A percentile compares a stretch with the other conserved stretches of the same genome.
These are phyloP conservation scores for Ilyonectria destructans DNA, from an alignment of 2,329 filamentous ascomycete species.

Conservation along the genomic window DNA sequence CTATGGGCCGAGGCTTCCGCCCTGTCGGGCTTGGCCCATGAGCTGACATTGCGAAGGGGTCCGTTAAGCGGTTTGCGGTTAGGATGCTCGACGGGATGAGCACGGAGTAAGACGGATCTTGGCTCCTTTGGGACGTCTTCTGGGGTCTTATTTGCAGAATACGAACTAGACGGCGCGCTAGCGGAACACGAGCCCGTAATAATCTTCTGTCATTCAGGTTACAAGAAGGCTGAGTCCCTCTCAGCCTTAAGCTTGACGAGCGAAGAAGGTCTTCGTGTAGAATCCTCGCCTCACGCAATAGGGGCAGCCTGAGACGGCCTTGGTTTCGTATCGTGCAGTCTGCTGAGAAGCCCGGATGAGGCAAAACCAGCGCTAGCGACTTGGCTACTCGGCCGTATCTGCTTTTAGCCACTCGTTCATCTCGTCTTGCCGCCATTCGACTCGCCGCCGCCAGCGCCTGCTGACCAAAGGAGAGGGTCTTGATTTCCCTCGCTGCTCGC, in stretches of 20 bases:
- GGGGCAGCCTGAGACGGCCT: not conserved
- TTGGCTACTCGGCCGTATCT: conserved; percentile 3
- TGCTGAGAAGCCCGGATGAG: not conserved
- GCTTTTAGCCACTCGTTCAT: conserved; percentile 6
- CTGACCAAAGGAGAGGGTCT: not conserved
- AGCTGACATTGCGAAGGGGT: conserved; percentile 9
- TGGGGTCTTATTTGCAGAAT: conserved; percentile 2
- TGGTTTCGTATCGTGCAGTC: conserved; percentile 1
- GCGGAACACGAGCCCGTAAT: conserved; percentile 16
- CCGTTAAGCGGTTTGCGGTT: conserved; percentile 4
- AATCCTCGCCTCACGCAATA: not conserved
- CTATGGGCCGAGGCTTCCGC: no score
- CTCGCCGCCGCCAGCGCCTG: not conserved
- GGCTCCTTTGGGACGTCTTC: not conserved
- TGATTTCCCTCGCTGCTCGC: not conserved
- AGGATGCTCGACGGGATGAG: conserved; percentile 4
- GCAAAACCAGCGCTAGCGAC: conserved; percentile 1
- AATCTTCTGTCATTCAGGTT: not conserved
- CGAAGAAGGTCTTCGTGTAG: not conserved
- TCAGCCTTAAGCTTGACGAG: not conserved
- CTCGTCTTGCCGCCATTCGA: no score
- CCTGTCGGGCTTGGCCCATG: not conserved
- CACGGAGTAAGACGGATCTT: conserved; percentile 9
- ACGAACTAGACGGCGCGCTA: conserved; percentile 3
- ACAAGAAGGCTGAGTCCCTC: conserved; percentile 10